These are phyloP conservation scores for barley (Hordeum vulgare) DNA, from an alignment of 176 grass and related monocot species.

Conservation along the genomic window MorexV3_pseudomolecules_assembly NC_058522.1:566340061-566340560, in stretches of 20 bases:
- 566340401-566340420: constrained; percentile 54
- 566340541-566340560: constrained; percentile 28
- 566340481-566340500: constrained; percentile 29
- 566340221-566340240: constrained; percentile 67
- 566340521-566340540: background rate
- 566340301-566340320: constrained; percentile 37
- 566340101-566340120: constrained; percentile 60
- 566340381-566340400: constrained; percentile 65
- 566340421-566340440: constrained; percentile 31
- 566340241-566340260: constrained; percentile 47
- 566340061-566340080: constrained; percentile 64
- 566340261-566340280: constrained; percentile 50
- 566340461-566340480: constrained; percentile 21
- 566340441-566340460: constrained; percentile 38
- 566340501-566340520: constrained; percentile 53
- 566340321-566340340: constrained; percentile 55
- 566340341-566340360: constrained; percentile 35
- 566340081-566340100: constrained; percentile 54
- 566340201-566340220: constrained; percentile 54
- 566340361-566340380: constrained; percentile 46
- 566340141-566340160: constrained; percentile 82
- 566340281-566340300: constrained; percentile 34
- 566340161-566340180: constrained; percentile 29
- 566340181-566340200: constrained; percentile 49
- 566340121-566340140: constrained; percentile 39